phyloP scores from a whole-genome alignment of 2,329 filamentous ascomycete species.

The Microcyclospora pomicola region DNA sequence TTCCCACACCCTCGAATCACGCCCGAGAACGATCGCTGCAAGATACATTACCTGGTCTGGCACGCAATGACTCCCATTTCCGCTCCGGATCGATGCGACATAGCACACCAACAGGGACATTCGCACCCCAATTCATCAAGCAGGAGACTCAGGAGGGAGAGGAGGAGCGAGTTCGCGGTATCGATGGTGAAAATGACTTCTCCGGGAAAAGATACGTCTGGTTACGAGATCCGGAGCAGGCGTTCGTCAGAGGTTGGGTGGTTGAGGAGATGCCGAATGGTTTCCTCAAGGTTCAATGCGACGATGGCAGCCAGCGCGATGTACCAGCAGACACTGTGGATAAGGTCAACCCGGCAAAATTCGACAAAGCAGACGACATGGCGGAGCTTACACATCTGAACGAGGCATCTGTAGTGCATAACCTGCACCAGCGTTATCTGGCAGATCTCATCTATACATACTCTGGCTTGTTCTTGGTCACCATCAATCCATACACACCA shows the following conservation, averaged over 20 bases:
- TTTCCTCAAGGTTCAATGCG: conserved; percentile 73
- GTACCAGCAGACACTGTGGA: conserved; percentile 79
- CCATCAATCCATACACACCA: conserved; percentile 91
- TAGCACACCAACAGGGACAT: conserved; percentile 60
- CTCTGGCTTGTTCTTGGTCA: conserved; percentile 90
- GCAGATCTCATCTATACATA: conserved; percentile 95
- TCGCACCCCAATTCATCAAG: conserved; percentile 93
- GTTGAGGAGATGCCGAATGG: conserved; percentile 62
- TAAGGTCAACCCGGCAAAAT: conserved; percentile 98
- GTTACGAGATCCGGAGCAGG: conserved; percentile 73
- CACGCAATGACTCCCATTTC: conserved; percentile 24
- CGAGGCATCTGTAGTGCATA: conserved; percentile 94
- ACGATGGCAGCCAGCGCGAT: conserved; percentile 82
- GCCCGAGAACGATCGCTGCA: conserved; percentile 52
- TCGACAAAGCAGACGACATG: conserved; percentile 99
- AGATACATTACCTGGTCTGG: conserved; percentile 22
- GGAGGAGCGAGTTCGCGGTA: conserved; percentile 47
- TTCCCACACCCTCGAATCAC: conserved; percentile 40
- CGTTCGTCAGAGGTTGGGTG: conserved; percentile 87
- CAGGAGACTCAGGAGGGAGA: conserved; percentile 57
- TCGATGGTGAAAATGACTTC: conserved; percentile 97
- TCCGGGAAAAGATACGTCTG: conserved; percentile 97
- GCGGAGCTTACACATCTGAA: conserved; percentile 95
- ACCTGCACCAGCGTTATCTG: conserved; percentile 88
- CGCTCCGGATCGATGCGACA: conserved; percentile 50